Conservation (phyloP, 2,329 filamentous ascomycete species). For the Hansfordia pulvinata region DNA sequence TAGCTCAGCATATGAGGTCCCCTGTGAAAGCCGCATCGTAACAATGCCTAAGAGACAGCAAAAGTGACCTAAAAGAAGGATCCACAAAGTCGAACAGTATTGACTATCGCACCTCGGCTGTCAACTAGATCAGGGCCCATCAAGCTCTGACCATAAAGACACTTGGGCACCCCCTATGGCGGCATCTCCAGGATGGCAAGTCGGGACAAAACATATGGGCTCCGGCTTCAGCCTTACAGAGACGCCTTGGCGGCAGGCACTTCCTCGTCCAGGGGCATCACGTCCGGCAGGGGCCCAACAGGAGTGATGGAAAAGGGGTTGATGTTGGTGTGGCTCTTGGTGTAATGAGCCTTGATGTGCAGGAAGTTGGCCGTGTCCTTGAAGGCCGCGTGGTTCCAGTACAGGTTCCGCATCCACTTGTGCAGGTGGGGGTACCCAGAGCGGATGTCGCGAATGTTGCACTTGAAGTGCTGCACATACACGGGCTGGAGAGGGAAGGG, state of each 20-base stretch:
- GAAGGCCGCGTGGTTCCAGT: slow-evolving; percentile 75
- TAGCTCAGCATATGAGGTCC: no score
- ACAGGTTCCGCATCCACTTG: slow-evolving; percentile 68
- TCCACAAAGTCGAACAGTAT: no score
- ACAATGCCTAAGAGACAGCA: no score
- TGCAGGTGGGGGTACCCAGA: slow-evolving; percentile 73
- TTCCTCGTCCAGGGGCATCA: slow-evolving; percentile 67
- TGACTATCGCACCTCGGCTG: no score
- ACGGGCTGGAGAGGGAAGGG: slow-evolving; percentile 29
- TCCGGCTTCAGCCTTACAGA: no score
- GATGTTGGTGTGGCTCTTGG: slow-evolving; percentile 49
- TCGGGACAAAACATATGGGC: no score
- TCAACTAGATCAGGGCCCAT: no score
- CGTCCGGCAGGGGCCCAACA: slow-evolving; percentile 69
- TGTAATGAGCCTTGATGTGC: slow-evolving; percentile 79
- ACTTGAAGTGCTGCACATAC: slow-evolving; percentile 83
- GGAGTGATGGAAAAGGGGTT: slow-evolving; percentile 67
- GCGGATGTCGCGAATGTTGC: slow-evolving; percentile 74
- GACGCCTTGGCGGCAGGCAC: slow-evolving; percentile 54
- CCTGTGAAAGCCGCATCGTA: no score
- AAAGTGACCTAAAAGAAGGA: no score
- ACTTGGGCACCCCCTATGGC: no score
- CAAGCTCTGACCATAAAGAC: no score
- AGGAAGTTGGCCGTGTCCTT: slow-evolving; percentile 76
- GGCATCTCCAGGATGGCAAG: no score